These are phyloP conservation scores for Fusarium lyarnte DNA, from an alignment of 2,329 filamentous ascomycete species.

Conservation along the genomic window DNA sequence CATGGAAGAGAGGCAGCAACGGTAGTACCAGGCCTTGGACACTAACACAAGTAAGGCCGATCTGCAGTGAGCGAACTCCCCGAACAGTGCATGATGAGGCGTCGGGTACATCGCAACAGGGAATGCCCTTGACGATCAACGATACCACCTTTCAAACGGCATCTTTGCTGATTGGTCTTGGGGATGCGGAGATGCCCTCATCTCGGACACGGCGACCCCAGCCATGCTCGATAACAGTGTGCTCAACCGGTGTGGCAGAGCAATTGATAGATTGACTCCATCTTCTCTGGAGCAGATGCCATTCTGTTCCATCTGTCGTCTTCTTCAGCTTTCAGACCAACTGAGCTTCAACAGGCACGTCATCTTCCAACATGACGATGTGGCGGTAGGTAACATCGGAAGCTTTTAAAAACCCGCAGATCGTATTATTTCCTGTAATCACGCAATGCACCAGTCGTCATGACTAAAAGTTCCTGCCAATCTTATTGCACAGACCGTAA, in stretches of 20 bases:
- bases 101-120: neutral
- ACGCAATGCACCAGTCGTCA: constrained; percentile 11
- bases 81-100: constrained; percentile 6
- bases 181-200: neutral
- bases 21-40: neutral
- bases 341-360: neutral
- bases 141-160: neutral
- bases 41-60: neutral
- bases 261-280: neutral
- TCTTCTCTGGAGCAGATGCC: neutral
- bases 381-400: neutral
- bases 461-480: neutral
- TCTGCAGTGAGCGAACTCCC: constrained; percentile 13
- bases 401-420: neutral
- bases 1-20: neutral
- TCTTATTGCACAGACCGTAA: neutral
- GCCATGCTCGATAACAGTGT: neutral
- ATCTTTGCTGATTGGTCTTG: neutral
- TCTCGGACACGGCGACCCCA: constrained; percentile 15
- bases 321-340: neutral
- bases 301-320: neutral
- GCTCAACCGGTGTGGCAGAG: neutral
- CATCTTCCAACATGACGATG: neutral
- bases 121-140: constrained; percentile 12
- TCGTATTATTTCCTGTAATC: constrained; percentile 1